These are phyloP conservation scores for Sclerotinia subarctica DNA, from an alignment of 2,329 filamentous ascomycete genomes.

Conservation along the genomic window DNA sequence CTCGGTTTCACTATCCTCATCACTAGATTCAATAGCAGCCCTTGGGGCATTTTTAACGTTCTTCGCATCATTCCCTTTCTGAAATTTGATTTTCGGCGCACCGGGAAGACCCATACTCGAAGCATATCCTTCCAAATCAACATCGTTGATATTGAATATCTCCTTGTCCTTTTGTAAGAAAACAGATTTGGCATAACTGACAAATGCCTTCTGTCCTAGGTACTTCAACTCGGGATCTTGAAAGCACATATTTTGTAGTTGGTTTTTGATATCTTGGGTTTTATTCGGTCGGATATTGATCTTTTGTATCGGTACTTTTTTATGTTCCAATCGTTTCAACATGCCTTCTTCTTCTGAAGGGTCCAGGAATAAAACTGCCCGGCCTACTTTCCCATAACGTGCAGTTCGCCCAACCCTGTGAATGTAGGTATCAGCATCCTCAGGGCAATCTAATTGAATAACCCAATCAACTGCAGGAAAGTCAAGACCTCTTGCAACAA, in stretches of 20 bases:
- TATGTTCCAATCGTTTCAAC: slow-evolving; percentile 77
- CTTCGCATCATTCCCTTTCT: slow-evolving; percentile 86
- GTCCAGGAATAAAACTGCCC: slow-evolving; percentile 86
- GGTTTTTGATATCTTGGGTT: slow-evolving; percentile 77
- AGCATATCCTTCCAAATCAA: slow-evolving; percentile 84
- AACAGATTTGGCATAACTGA: slow-evolving; percentile 81
- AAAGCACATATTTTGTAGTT: slow-evolving; percentile 93
- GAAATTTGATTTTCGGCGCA: slow-evolving; percentile 87
- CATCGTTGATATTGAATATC: slow-evolving; percentile 77
- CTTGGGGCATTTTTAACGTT: slow-evolving; percentile 82
- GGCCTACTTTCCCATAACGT: slow-evolving; percentile 83
- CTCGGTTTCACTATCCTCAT: slow-evolving; percentile 55
- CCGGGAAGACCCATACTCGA: slow-evolving; percentile 84
- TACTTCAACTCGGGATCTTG: slow-evolving; percentile 93
- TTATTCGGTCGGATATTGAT: slow-evolving; percentile 89
- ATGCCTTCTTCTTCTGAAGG: slow-evolving; percentile 93
- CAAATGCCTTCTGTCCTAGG: slow-evolving; percentile 91
- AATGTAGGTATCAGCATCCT: slow-evolving; percentile 96
- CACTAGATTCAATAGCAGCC: slow-evolving; percentile 57
- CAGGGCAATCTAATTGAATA: slow-evolving; percentile 95
- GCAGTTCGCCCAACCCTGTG: slow-evolving; percentile 93
- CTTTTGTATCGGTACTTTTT: slow-evolving; percentile 82
- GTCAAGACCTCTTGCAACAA: slow-evolving; percentile 89
- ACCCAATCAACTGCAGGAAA: slow-evolving; percentile 98
- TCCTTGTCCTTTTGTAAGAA: slow-evolving; percentile 90